phyloP scores from a whole-genome alignment of 139 green algal genomes.

The Pseudopediastrum boryanum region DNA sequence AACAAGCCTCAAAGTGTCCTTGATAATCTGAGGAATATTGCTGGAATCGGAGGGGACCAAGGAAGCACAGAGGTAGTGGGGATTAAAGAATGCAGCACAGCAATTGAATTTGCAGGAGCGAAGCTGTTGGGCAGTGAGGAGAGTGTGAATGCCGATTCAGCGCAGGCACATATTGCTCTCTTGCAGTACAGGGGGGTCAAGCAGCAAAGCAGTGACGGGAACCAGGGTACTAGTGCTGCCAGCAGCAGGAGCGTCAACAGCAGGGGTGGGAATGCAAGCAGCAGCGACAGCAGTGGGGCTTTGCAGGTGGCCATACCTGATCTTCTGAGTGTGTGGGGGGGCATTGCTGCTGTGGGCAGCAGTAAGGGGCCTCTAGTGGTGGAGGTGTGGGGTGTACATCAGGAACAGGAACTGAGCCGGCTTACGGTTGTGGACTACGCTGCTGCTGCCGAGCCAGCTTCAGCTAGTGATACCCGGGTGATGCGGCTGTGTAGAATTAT shows the following conservation, averaged over 20 bases:
- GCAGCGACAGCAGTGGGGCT: background rate
- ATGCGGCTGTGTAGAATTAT: slow-evolving; percentile 4
- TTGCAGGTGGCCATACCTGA: slow-evolving; percentile 9
- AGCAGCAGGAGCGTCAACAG: background rate
- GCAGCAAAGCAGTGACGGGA: too few relatives aligned
- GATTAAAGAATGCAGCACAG: too few relatives aligned
- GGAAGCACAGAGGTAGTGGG: too few relatives aligned
- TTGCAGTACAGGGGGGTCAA: too few relatives aligned
- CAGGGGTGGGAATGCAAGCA: background rate
- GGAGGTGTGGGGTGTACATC: background rate
- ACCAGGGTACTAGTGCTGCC: too few relatives aligned
- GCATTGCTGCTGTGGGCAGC: slow-evolving; percentile 1
- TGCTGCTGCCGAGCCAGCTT: slow-evolving; percentile 3
- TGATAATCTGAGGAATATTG: too few relatives aligned
- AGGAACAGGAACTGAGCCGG: background rate
- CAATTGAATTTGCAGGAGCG: too few relatives aligned
- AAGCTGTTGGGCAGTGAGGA: too few relatives aligned
- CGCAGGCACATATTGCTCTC: too few relatives aligned
- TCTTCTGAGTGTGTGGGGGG: background rate
- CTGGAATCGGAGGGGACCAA: too few relatives aligned
- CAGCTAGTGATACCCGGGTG: background rate
- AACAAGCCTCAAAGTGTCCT: too few relatives aligned
- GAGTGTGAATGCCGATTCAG: too few relatives aligned
- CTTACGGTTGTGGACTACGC: background rate
- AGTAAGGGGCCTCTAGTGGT: slow-evolving; percentile 12